phyloP scores from a whole-genome alignment of 163 green algal genomes.

The Chlorella variabilis region DNA sequence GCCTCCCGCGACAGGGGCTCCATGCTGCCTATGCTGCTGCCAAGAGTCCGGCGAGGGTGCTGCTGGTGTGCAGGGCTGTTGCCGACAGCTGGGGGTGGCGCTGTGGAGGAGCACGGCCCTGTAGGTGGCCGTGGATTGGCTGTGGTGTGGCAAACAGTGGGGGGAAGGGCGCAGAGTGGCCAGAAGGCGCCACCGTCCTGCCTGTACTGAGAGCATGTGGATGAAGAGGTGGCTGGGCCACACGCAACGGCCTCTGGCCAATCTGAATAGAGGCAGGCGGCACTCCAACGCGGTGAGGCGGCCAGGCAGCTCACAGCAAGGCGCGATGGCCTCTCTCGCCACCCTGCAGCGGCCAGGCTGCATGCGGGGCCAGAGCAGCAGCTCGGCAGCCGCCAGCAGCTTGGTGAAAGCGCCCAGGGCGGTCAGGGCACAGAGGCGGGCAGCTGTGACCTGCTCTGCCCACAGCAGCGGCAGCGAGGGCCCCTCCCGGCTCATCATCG shows the following conservation, averaged over 20 bases:
- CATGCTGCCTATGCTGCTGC: no score
- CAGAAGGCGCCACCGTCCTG: no score
- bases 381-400: neutral
- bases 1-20: constrained; percentile 28
- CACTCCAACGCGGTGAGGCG: no score
- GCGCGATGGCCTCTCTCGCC: neutral
- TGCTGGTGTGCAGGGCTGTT: neutral
- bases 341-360: constrained; percentile 7
- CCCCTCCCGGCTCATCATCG: constrained; percentile 31
- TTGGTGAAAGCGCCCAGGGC: neutral
- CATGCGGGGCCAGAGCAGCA: neutral
- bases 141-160: no score
- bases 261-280: no score
- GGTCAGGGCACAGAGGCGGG: constrained; percentile 3
- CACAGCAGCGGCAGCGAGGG: constrained; percentile 31
- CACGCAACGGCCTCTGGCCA: no score
- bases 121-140: no score
- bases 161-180: no score
- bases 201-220: no score
- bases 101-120: neutral
- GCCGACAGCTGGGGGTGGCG: neutral
- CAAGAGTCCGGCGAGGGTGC: no score
- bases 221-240: no score
- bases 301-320: no score
- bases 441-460: constrained; percentile 26